Evolutionary conservation across 805 yeast species (phyloP).

Genomic region (Zygoascus ofunaensis): DNA sequence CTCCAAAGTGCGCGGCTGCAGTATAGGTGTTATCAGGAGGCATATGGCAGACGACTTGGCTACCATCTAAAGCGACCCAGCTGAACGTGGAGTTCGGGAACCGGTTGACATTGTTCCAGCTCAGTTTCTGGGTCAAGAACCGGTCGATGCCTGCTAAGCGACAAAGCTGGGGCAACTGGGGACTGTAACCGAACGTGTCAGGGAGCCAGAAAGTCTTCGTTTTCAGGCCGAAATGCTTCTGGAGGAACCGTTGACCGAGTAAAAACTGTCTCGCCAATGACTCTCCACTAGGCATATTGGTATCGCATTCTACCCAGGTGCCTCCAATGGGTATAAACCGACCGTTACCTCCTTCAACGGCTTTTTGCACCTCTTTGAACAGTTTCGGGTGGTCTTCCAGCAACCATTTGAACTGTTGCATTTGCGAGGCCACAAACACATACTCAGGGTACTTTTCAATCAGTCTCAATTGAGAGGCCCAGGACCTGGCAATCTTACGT

Average conservation of each 20-base stretch:
- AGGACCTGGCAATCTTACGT: conserved; percentile 84
- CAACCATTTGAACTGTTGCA: conserved; percentile 93
- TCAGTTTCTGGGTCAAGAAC: conserved; percentile 84
- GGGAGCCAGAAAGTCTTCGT: conserved; percentile 89
- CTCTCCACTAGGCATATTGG: conserved; percentile 93
- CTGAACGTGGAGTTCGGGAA: conserved; percentile 89
- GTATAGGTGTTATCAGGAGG: conserved; percentile 97
- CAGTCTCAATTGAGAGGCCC: conserved; percentile 85
- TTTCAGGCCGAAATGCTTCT: conserved; percentile 66
- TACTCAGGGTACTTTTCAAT: conserved; percentile 88
- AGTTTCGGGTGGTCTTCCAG: conserved; percentile 77
- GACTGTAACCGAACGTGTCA: conserved; percentile 93
- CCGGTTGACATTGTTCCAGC: conserved; percentile 90
- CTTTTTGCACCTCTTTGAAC: conserved; percentile 49
- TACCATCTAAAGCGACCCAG: conserved; percentile 92
- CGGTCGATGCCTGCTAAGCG: conserved; percentile 76
- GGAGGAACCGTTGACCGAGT: conserved; percentile 80
- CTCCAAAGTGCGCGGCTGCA: conserved; percentile 87
- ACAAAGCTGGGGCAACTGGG: conserved; percentile 91
- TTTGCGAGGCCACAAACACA: conserved; percentile 89
- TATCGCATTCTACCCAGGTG: conserved; percentile 96
- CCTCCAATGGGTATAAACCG: conserved; percentile 92
- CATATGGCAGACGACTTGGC: conserved; percentile 93
- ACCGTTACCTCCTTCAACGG: conserved; percentile 45
- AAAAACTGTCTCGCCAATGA: conserved; percentile 80